Conservation (phyloP, 768 basidiomycete species). For the Mycena vitilis region DNA sequence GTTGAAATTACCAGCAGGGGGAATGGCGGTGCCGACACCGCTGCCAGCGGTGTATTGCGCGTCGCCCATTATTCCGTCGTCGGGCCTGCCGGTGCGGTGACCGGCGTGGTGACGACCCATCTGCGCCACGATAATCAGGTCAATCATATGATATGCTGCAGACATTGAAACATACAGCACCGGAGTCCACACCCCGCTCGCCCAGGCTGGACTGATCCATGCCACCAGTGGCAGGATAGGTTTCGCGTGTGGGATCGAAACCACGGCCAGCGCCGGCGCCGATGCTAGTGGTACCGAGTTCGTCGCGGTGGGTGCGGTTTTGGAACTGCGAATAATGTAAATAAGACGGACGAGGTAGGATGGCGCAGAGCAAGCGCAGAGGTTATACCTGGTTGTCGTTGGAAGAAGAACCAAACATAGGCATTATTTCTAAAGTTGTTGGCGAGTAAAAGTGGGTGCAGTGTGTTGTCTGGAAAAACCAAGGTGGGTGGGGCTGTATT, state of each 20-base stretch:
- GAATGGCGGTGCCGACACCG: background rate
- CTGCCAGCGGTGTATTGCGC: no score
- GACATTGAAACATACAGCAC: constrained; percentile 1
- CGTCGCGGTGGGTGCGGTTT: background rate
- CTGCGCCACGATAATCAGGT: background rate
- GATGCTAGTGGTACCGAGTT: constrained; percentile 5
- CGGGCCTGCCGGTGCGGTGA: background rate
- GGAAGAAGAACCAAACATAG: constrained; percentile 20
- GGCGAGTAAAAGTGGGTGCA: no score
- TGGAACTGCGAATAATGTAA: constrained; percentile 22
- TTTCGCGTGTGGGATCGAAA: background rate
- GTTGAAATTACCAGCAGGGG: no score
- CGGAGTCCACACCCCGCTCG: no score
- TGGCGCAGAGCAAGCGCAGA: no score
- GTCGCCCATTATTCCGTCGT: constrained; percentile 17
- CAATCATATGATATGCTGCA: no score
- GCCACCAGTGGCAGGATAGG: background rate
- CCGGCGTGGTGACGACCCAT: constrained; percentile 21
- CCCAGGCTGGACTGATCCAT: no score
- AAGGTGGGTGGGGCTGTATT: no score
- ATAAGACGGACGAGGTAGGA: no score
- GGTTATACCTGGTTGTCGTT: constrained; percentile 19
- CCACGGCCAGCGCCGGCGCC: no score
- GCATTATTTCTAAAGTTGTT: no score
- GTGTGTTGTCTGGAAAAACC: no score